phyloP scores from a whole-genome alignment of 202 grass and related monocot species.

The Eragrostis tef region DNA sequence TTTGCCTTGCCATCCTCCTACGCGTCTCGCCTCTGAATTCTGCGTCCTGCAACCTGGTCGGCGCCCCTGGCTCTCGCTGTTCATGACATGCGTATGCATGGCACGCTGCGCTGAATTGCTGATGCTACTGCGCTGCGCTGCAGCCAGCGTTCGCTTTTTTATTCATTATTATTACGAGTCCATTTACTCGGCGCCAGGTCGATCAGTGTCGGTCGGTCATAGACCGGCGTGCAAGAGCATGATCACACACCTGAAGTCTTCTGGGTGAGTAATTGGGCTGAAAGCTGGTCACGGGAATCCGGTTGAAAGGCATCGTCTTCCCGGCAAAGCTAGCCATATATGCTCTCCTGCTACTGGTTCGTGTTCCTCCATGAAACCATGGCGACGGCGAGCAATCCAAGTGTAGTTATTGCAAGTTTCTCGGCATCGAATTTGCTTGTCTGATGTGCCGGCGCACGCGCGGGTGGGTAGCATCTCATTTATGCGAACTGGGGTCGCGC shows the following conservation, averaged over 20 bases:
- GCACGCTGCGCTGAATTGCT: conserved; percentile 33
- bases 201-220: conserved; percentile 33
- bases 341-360: neutral
- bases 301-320: conserved; percentile 8
- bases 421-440: neutral
- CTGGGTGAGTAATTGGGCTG: conserved; percentile 30
- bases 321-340: neutral
- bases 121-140: neutral
- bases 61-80: conserved; percentile 26
- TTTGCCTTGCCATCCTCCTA: neutral
- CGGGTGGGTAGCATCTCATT: neutral
- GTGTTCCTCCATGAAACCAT: conserved; percentile 7
- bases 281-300: conserved; percentile 56
- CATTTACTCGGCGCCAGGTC: conserved; percentile 28
- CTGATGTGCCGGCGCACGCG: no score
- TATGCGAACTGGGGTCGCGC: neutral
- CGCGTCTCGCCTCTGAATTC: neutral
- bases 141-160: neutral
- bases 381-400: conserved; percentile 5
- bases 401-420: conserved; percentile 4
- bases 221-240: conserved; percentile 28
- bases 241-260: conserved; percentile 37
- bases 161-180: conserved; percentile 30
- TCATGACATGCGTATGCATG: neutral
- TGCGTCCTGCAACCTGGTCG: conserved; percentile 19